Evolutionary conservation across 371 early-diverging fungal genomes (phyloP), one percentile per base, ranked within the genome.

Genomic region (Batkoa obscura): DNA sequence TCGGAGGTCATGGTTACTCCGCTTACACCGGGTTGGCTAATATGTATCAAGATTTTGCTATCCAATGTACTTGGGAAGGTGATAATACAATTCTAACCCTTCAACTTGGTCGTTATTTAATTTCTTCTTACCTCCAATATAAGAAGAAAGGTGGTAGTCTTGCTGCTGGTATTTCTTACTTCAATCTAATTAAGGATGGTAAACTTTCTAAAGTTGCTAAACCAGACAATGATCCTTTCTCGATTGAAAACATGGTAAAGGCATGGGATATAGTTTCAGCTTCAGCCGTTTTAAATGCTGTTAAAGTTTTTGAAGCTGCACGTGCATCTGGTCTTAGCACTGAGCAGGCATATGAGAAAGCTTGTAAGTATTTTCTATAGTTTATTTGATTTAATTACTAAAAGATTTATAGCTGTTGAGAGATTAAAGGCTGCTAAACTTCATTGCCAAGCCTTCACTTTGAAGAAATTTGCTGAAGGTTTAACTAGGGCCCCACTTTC

Each of bases 1-100:
- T 86, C 57, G 93, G 93, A 60, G 93, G 93, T n/a, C 88, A 90
- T 56, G 91, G 89, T 2, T 93, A 80, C 62, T 78, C 82, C 32
- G 61, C 75, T 46, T 83, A 80, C 67, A 81, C 81, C n/a, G 88
- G 89, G 0, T 67, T 91, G 15, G 75, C 80, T 13, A 69, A 76
- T 43, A 74, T 84, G 59, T 79, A 79, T 56, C 79, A 73, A 64
- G 79, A 83, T 54, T 72, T 75, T 58, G 70, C 65, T 12, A 83
- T 88, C 2, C 80, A 81, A 57, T 81, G 75, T 34, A 86, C 84
- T 37, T 83, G 83, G 83, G 88, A 88, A 63, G 88, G 88, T 34
- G 88, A 88, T 60, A 87, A 87, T 67, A 84, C 78, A 57, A 67
- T 87, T 17, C 64, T 88, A 59, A 79, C 84, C 13, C 86, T 84